A percentile compares a stretch with the other conserved stretches of the same genome.
phyloP scores from a whole-genome alignment of 2,329 filamentous ascomycete species.

The Cytospora chrysosperma region DNA sequence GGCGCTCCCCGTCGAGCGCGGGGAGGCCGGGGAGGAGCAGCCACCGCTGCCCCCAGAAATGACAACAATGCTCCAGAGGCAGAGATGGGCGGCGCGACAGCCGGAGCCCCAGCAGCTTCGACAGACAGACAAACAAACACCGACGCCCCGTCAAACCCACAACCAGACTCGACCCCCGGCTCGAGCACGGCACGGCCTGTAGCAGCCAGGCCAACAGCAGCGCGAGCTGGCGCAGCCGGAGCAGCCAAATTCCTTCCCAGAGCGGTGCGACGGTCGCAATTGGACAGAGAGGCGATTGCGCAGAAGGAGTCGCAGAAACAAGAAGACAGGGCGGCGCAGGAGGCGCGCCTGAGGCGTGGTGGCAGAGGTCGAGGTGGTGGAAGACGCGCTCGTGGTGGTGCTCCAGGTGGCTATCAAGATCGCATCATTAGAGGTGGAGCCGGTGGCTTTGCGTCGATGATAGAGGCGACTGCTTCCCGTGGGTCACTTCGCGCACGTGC shows the following conservation, averaged over 20 bases:
- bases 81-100: neutral
- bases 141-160: conserved; percentile 3
- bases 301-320: conserved; percentile 36
- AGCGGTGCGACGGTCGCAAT: conserved; percentile 34
- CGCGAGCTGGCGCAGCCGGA: conserved; percentile 7
- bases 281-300: conserved; percentile 37
- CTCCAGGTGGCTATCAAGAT: conserved; percentile 23
- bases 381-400: conserved; percentile 28
- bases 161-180: neutral
- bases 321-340: conserved; percentile 33
- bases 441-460: conserved; percentile 18
- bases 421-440: conserved; percentile 18
- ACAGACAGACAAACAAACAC: neutral
- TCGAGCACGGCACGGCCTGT: conserved; percentile 3
- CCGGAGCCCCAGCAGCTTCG: neutral
- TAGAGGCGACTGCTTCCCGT: conserved; percentile 19
- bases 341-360: conserved; percentile 28
- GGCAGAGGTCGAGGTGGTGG: conserved; percentile 31
- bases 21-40: conserved; percentile 30
- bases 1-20: conserved; percentile 26
- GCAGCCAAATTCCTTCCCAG: conserved; percentile 34
- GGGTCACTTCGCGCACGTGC: neutral
- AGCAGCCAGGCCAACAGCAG: conserved; percentile 5
- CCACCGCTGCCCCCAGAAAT: conserved; percentile 4
- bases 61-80: neutral